Conservation (phyloP, 176 grass and related monocot species). For the Tillandsia fasciculata region DNA sequence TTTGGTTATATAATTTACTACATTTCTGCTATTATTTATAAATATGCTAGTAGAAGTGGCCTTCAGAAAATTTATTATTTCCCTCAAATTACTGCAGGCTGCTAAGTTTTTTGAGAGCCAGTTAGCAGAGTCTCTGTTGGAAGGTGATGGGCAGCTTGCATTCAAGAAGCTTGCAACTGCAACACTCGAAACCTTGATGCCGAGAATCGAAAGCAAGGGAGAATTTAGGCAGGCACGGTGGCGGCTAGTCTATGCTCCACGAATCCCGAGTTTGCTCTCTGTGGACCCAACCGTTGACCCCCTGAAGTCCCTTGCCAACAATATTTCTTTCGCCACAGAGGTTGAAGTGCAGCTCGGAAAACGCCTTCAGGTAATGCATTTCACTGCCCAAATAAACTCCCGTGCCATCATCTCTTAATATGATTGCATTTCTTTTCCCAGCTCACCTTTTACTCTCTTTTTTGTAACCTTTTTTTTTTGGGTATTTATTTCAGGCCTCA, state of each 20-base stretch:
- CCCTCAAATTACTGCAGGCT: slow-evolving; percentile 36
- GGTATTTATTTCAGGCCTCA: slow-evolving; percentile 52
- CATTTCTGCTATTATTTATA: background rate
- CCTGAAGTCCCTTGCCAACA: slow-evolving; percentile 95
- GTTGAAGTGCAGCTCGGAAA: slow-evolving; percentile 89
- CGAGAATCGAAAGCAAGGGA: slow-evolving; percentile 92
- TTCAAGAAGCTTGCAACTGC: slow-evolving; percentile 97
- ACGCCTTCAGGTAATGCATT: slow-evolving; percentile 65
- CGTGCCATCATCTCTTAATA: background rate
- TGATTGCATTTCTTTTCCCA: background rate
- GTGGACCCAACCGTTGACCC: slow-evolving; percentile 87
- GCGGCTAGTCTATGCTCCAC: slow-evolving; percentile 85
- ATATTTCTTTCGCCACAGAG: slow-evolving; percentile 89
- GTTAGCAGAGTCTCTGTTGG: slow-evolving; percentile 83
- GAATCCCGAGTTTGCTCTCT: slow-evolving; percentile 85
- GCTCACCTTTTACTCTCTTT: background rate
- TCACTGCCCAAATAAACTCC: background rate
- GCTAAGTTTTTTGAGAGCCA: slow-evolving; percentile 89
- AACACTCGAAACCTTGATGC: slow-evolving; percentile 93
- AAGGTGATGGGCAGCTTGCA: slow-evolving; percentile 85
- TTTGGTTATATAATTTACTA: no score
- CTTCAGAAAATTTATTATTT: no score
- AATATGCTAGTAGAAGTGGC: background rate
- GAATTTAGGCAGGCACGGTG: slow-evolving; percentile 93
- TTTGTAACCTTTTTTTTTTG: background rate